Evolutionary conservation across 306 rosid species (phyloP).

Genomic region (Trifolium dubium): DNA sequence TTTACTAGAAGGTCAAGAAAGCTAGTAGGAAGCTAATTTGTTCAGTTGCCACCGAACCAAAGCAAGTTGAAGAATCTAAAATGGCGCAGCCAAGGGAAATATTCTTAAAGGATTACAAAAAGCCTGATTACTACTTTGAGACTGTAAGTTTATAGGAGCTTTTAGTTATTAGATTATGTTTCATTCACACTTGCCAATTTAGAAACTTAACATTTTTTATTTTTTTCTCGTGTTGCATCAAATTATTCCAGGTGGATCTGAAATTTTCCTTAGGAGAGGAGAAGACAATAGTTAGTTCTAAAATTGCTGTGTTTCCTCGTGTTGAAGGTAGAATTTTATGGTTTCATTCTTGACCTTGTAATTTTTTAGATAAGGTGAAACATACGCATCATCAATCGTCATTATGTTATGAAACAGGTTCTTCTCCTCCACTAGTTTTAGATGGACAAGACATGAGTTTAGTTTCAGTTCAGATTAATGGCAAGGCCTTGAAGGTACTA

Average conservation of each 20-base stretch:
- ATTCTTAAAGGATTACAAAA: slow-evolving; percentile 87
- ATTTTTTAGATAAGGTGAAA: slow-evolving; percentile 31
- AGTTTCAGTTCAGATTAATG: slow-evolving; percentile 67
- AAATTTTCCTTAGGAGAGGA: slow-evolving; percentile 86
- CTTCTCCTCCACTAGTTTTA: slow-evolving; percentile 72
- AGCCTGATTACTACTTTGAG: slow-evolving; percentile 92
- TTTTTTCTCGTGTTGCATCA: slow-evolving; percentile 30
- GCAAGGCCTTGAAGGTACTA: slow-evolving; percentile 71
- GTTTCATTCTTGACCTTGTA: slow-evolving; percentile 33
- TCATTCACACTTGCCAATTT: slow-evolving; percentile 32
- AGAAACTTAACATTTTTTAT: neutral
- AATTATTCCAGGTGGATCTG: slow-evolving; percentile 74
- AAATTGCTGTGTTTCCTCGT: slow-evolving; percentile 74
- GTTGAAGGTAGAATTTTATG: slow-evolving; percentile 61
- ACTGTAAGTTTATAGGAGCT: slow-evolving; percentile 50
- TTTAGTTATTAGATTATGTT: slow-evolving; percentile 24
- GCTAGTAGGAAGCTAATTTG: slow-evolving; percentile 65
- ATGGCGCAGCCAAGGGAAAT: slow-evolving; percentile 88
- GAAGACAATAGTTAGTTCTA: slow-evolving; percentile 78
- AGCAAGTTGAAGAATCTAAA: slow-evolving; percentile 68
- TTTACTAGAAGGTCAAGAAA: slow-evolving; percentile 62
- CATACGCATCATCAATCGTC: slow-evolving; percentile 27
- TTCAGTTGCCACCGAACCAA: slow-evolving; percentile 76
- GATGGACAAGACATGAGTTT: slow-evolving; percentile 76
- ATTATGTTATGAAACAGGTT: slow-evolving; percentile 58